A percentile compares a stretch with the other conserved stretches of the same genome.
Evolutionary conservation across 345 rosid genomes (phyloP).

Genomic region (Erysimum cheiranthoides): DNA sequence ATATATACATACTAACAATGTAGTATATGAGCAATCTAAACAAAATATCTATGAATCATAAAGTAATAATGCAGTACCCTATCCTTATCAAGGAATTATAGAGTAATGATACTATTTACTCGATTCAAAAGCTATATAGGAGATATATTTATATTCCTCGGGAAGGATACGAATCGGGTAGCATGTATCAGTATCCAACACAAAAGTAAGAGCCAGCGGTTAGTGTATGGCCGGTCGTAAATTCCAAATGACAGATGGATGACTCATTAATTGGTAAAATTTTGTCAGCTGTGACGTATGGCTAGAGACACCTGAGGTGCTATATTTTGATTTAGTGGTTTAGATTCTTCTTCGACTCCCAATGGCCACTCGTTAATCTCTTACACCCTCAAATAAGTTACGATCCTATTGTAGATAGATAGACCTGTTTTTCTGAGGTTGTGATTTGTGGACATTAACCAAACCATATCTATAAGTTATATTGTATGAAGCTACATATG

Average conservation of each 20-base stretch:
- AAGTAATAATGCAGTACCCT: not conserved
- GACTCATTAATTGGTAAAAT: conserved; percentile 24
- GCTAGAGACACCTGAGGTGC: conserved; percentile 9
- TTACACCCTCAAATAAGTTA: not conserved
- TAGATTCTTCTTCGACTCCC: conserved; percentile 8
- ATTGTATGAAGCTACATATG: not conserved
- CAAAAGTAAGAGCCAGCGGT: conserved; percentile 4
- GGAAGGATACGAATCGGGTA: not conserved
- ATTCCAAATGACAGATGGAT: conserved; percentile 34
- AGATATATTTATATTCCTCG: not conserved
- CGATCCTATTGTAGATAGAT: conserved; percentile 39
- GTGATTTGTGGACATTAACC: not conserved
- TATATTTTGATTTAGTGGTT: conserved; percentile 19
- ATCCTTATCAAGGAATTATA: not conserved
- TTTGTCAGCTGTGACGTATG: conserved; percentile 34
- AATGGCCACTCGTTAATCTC: conserved; percentile 26
- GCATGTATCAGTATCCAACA: not conserved
- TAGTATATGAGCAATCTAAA: too few relatives aligned
- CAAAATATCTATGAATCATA: not conserved
- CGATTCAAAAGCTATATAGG: not conserved
- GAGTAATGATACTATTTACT: not conserved
- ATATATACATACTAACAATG: not conserved
- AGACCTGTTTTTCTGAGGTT: conserved; percentile 7
- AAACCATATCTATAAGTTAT: not conserved
- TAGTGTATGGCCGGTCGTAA: not conserved